Conservation (phyloP, 495 filamentous ascomycete species). For the Collariella sp. region DNA sequence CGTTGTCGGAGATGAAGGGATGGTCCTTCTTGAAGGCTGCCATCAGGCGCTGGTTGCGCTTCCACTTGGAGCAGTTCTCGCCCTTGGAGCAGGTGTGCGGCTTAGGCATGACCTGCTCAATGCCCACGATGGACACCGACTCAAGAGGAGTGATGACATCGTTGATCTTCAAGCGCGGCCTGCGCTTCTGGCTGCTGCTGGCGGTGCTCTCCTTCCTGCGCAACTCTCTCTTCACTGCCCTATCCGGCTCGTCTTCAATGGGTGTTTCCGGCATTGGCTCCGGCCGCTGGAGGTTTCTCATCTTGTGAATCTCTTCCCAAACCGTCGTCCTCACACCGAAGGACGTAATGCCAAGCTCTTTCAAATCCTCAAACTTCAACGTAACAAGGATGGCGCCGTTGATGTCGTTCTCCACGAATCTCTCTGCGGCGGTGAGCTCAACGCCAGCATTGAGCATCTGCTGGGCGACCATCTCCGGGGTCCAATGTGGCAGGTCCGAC, state of each 20-base stretch:
- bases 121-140: slow-evolving; percentile 83
- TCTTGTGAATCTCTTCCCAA: slow-evolving; percentile 72
- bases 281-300: slow-evolving; percentile 53
- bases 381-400: slow-evolving; percentile 73
- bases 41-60: slow-evolving; percentile 61
- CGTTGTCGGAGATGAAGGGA: slow-evolving; percentile 49
- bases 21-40: slow-evolving; percentile 59
- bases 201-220: slow-evolving; percentile 31
- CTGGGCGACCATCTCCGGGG: slow-evolving; percentile 62
- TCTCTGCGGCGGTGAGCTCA: slow-evolving; percentile 65
- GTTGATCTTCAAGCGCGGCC: slow-evolving; percentile 40
- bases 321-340: slow-evolving; percentile 83
- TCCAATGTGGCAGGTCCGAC: slow-evolving; percentile 53
- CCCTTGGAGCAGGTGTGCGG: slow-evolving; percentile 83
- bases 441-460: slow-evolving; percentile 72
- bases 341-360: slow-evolving; percentile 84
- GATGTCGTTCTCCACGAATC: slow-evolving; percentile 86
- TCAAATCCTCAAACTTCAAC: slow-evolving; percentile 86
- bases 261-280: slow-evolving; percentile 48
- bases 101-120: slow-evolving; percentile 80
- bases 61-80: slow-evolving; percentile 75
- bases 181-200: slow-evolving; percentile 29
- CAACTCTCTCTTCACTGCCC: slow-evolving; percentile 32
- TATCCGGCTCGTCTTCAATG: slow-evolving; percentile 46
- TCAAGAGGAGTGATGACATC: slow-evolving; percentile 65